A percentile compares a stretch with the other conserved stretches of the same genome.
Evolutionary conservation across 169 alveolate species (phyloP).

Genomic region (Cryptosporidium meleagridis): DNA sequence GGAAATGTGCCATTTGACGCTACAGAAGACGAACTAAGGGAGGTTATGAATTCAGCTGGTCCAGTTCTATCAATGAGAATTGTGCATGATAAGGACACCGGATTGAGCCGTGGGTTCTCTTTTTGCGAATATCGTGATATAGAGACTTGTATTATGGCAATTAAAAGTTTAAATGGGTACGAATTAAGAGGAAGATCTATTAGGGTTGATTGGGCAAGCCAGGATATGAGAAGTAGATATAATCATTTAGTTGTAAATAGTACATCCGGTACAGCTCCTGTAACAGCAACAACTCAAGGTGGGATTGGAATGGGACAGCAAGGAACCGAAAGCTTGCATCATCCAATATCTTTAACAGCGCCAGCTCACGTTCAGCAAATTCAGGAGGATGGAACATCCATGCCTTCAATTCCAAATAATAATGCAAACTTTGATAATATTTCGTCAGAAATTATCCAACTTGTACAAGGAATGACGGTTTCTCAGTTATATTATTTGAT

Average conservation of each 20-base stretch:
- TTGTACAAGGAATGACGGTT: slow-evolving; percentile 56
- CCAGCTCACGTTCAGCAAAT: slow-evolving; percentile 18
- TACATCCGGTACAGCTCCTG: slow-evolving; percentile 6
- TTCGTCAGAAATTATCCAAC: slow-evolving; percentile 29
- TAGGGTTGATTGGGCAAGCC: slow-evolving; percentile 80
- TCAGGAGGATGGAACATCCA: slow-evolving; percentile 27
- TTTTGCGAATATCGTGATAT: slow-evolving; percentile 81
- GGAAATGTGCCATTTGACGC: slow-evolving; percentile 81
- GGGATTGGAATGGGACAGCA: slow-evolving; percentile 28
- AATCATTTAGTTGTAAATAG: slow-evolving; percentile 43
- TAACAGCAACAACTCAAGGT: slow-evolving; percentile 11
- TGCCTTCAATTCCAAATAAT: slow-evolving; percentile 6
- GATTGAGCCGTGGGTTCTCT: slow-evolving; percentile 80
- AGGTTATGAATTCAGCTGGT: slow-evolving; percentile 78
- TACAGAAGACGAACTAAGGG: slow-evolving; percentile 80
- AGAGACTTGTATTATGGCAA: slow-evolving; percentile 79
- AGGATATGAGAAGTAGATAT: slow-evolving; percentile 77
- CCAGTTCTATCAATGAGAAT: slow-evolving; percentile 77
- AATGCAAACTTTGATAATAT: neutral
- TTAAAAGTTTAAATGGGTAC: slow-evolving; percentile 78
- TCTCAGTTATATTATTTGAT: slow-evolving; percentile 77
- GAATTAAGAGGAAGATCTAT: slow-evolving; percentile 79
- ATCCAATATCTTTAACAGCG: slow-evolving; percentile 25
- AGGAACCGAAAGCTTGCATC: slow-evolving; percentile 33
- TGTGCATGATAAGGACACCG: slow-evolving; percentile 79